Conservation (phyloP, 108 stramenopile genomes). For the Cyclotella distinguenda region DNA sequence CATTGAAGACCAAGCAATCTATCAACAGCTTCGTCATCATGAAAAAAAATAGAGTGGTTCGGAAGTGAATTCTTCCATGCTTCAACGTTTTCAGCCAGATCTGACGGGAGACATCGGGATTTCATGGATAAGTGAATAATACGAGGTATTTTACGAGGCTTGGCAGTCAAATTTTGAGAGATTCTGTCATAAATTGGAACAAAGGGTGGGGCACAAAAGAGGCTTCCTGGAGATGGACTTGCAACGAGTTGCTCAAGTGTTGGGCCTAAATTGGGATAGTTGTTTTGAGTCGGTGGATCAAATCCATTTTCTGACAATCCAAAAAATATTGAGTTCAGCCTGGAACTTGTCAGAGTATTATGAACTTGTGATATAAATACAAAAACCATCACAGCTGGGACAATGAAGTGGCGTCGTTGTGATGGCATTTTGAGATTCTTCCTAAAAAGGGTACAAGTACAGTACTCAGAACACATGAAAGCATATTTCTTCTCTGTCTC, state of each 20-base stretch:
- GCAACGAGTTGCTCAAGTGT: conserved; percentile 5
- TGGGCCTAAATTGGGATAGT: neutral
- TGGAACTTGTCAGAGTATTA: neutral
- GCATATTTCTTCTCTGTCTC: no score
- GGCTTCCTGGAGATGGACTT: conserved; percentile 1
- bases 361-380: no score
- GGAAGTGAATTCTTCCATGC: conserved; percentile 38
- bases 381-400: neutral
- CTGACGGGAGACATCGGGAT: conserved; percentile 18
- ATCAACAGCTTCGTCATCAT: conserved; percentile 63
- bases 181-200: conserved; percentile 19
- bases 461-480: no score
- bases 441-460: no score
- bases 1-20: conserved; percentile 46
- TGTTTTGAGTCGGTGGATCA: neutral
- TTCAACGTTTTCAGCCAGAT: neutral
- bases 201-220: conserved; percentile 18
- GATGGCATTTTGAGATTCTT: no score
- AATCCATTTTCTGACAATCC: neutral
- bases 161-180: neutral
- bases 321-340: neutral
- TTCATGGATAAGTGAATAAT: conserved; percentile 20
- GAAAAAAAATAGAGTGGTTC: conserved; percentile 55
- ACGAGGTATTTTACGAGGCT: conserved; percentile 16
- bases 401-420: neutral